Evolutionary conservation across 371 early-diverging fungal genomes (phyloP), one percentile per base, ranked within the genome.

Genomic region (Rhizomucor miehei): DNA sequence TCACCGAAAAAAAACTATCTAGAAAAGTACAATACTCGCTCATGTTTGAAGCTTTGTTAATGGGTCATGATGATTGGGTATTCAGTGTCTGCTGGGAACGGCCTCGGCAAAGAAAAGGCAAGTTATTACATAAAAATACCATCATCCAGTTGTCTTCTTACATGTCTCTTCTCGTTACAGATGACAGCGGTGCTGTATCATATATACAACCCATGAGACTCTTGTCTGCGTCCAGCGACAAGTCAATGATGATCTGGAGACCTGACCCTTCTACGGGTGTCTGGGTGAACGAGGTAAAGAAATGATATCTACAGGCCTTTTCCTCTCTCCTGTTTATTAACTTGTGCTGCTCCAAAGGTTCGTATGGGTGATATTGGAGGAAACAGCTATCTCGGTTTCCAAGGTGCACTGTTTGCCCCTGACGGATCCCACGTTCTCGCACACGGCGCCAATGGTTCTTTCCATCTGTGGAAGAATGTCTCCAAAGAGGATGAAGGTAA

Each of bases 31-130:
- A 78, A 19, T 91, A 82, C 55, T 77, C 88, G 0, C 74, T 91
- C 36, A 85, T 90, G 79, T 86, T 94, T 56, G 95, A 91, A 61
- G 83, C 91, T 1, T 77, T 96, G n/a, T 74, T 98, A 24, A 75
- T 91, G 72, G 97, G 94, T 1, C 98, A 98, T 60, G 97, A 97
- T 54, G 96, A 94, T 53, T 96, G 97, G 97, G 92, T 97, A 12
- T 88, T 90, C 67, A 82, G 86, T 47, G 88, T 93, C 23, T 63
- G 76, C 48, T 96, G 94, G 93, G 81, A 88, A 34, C 77, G 81
- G 4, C 73, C 85, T 24, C 50, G 37, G 8, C 35, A 53, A 10
- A 44, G 63, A 13, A 50, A 45, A 44, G 61, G 67, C 69, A 59
- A n/a, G 36, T 29, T 39, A 17, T 23, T 29, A 53, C 14, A 53